Evolutionary conservation across 2,329 filamentous ascomycete species (phyloP), one percentile per base, ranked within the genome.

Genomic region (Aureobasidium sp.): DNA sequence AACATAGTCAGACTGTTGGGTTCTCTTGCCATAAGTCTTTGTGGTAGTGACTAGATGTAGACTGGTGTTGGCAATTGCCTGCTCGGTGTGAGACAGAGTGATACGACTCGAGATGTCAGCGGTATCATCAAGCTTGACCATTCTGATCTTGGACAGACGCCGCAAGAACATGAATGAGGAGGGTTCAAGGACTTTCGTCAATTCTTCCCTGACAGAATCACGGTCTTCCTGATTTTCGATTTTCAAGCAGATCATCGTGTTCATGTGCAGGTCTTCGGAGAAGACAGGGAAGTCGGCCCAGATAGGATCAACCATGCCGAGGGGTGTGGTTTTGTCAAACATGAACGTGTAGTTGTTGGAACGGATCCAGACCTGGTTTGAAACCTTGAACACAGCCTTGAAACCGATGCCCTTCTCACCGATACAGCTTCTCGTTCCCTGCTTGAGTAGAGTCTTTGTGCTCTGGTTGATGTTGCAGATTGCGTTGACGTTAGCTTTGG

Each of bases 401-500:
- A 20, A 20, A 20, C 20, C 20, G 20, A 20, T 20, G 20, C 20
- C 20, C 20, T 20, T 20, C 20, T 20, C 20, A 20, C 20, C 79
- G n/a, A 80, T 79, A 44, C 79, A 81, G 0, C 75, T 75, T 7
- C 76, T 72, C 17, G 51, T 56, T 3, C 52, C 56, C n/a, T 60
- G 24, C 13, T 61, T 59, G 0, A 70, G 69, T 1, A 65, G 69
- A 0, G 66, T 71, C 61, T 82, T 82, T 5, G 80, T 78, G 65
- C 80, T 82, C 17, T 76, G 56, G 0, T 76, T 76, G 1, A 81
- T 71, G 1, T 67, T 59, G 65, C 80, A 83, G 24, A 83, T 78
- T 0, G 63, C 61, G 62, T 82, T 82, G 67, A 83, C 80, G 48
- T 84, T 81, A 5, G 80, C 79, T 66, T 84, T 84, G 32, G 12